Evolutionary conservation across 2,329 filamentous ascomycete genomes (phyloP).

Genomic region (Ascochyta pisi): DNA sequence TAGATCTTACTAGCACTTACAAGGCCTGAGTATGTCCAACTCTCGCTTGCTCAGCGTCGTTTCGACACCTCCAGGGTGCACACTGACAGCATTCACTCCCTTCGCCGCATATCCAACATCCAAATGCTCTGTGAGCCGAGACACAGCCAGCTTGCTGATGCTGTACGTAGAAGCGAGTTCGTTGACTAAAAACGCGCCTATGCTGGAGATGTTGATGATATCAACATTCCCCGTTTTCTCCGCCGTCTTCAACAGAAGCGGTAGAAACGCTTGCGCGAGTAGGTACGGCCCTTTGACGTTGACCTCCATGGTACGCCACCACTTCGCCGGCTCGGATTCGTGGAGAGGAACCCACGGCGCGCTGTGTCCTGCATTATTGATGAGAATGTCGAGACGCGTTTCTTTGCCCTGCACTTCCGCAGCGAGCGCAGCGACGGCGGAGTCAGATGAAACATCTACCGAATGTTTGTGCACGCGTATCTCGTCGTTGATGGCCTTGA

Average conservation of each 20-base stretch:
- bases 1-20: neutral
- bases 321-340: conserved; percentile 47
- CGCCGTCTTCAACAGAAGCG: conserved; percentile 44
- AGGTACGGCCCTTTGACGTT: conserved; percentile 61
- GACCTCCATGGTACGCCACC: conserved; percentile 55
- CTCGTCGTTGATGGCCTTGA: conserved; percentile 49
- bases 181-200: conserved; percentile 46
- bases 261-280: conserved; percentile 55
- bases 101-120: conserved; percentile 48
- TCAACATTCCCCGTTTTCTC: conserved; percentile 17
- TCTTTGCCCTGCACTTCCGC: conserved; percentile 33
- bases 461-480: conserved; percentile 54
- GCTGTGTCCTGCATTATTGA: conserved; percentile 57
- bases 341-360: conserved; percentile 39
- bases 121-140: conserved; percentile 59
- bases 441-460: conserved; percentile 53
- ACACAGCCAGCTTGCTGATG: conserved; percentile 58
- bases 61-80: conserved; percentile 41
- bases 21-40: conserved; percentile 1
- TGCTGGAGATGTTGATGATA: conserved; percentile 57
- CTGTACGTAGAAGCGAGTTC: conserved; percentile 49
- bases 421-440: conserved; percentile 47
- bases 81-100: conserved; percentile 27
- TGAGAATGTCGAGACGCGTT: conserved; percentile 52
- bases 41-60: conserved; percentile 24